These are phyloP conservation scores for Colletotrichum simmondsii DNA, from an alignment of 2,329 filamentous ascomycete genomes.

Conservation along the genomic window DNA sequence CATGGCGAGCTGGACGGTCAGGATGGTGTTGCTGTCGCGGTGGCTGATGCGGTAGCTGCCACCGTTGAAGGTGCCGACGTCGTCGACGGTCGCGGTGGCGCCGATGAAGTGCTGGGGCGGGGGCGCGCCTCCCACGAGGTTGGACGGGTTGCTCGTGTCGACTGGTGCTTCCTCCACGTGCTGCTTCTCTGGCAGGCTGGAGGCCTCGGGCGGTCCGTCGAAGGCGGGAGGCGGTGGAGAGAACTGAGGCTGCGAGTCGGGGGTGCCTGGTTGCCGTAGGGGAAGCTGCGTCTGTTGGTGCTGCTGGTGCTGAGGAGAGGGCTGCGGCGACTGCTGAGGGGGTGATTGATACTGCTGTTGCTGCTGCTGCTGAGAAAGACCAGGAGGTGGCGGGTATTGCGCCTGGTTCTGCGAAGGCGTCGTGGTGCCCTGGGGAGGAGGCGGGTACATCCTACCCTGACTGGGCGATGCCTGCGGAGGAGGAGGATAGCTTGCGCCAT, in stretches of 20 bases:
- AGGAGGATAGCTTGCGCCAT: slow-evolving; percentile 21
- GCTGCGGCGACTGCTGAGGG: slow-evolving; percentile 39
- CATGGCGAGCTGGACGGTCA: slow-evolving; percentile 90
- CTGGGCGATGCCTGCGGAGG: slow-evolving; percentile 31
- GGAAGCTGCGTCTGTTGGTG: slow-evolving; percentile 38
- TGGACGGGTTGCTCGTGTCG: slow-evolving; percentile 44
- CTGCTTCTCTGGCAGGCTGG: slow-evolving; percentile 42
- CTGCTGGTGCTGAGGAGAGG: slow-evolving; percentile 40
- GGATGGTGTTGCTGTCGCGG: slow-evolving; percentile 87
- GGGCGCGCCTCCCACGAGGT: slow-evolving; percentile 52
- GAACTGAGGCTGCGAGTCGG: slow-evolving; percentile 39
- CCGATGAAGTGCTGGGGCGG: slow-evolving; percentile 70
- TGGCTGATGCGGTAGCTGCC: slow-evolving; percentile 95
- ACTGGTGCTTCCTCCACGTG: slow-evolving; percentile 38
- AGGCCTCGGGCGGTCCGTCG: slow-evolving; percentile 37
- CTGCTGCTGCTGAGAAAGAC: slow-evolving; percentile 37
- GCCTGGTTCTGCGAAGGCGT: slow-evolving; percentile 37
- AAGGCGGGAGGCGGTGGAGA: slow-evolving; percentile 44
- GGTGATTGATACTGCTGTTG: slow-evolving; percentile 44
- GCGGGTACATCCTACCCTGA: slow-evolving; percentile 32
- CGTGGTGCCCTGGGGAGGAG: slow-evolving; percentile 37
- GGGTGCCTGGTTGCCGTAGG: slow-evolving; percentile 23
- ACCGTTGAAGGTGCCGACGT: slow-evolving; percentile 96
- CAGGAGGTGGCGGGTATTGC: slow-evolving; percentile 44
- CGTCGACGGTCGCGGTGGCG: slow-evolving; percentile 73